Percentiles rank a stretch among this genome's conserved stretches.
Conservation (phyloP, 1,139 yeast species). For the Sporopachydermia cereana region DNA sequence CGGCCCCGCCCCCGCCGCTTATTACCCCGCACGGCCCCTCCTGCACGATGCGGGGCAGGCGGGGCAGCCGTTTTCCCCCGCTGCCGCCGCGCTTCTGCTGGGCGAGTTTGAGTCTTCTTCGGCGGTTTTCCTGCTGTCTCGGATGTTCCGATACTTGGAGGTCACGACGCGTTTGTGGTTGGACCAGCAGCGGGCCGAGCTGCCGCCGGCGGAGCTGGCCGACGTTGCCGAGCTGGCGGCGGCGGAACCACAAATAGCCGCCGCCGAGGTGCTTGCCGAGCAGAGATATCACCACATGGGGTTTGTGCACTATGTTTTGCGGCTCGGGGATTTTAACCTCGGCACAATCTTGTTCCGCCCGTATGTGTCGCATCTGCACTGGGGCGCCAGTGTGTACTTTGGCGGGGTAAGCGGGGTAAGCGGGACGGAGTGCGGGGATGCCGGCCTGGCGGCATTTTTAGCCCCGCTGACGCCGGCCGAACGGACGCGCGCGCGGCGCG, state of each 20-base stretch:
- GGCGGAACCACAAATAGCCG: neutral
- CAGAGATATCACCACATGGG: neutral
- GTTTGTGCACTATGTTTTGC: neutral
- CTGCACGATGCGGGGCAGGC: neutral
- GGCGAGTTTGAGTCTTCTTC: neutral
- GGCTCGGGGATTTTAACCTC: neutral
- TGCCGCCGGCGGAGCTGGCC: neutral
- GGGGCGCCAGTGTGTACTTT: neutral
- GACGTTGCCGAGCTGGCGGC: neutral
- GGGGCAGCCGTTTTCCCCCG: conserved; percentile 2
- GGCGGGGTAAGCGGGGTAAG: no score
- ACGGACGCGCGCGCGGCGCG: neutral
- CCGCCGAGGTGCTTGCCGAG: neutral
- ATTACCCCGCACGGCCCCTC: neutral
- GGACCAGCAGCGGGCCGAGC: neutral
- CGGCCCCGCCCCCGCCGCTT: neutral
- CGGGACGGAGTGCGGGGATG: no score
- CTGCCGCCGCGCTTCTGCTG: neutral
- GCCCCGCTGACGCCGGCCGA: neutral
- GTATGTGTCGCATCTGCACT: conserved; percentile 3
- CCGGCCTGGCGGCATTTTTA: neutral
- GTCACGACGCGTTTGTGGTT: neutral
- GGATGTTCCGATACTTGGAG: neutral
- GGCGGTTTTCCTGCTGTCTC: neutral
- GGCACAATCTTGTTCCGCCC: neutral